Conservation (phyloP, 495 filamentous ascomycete species). For the Neurospora sublineolata region DNA sequence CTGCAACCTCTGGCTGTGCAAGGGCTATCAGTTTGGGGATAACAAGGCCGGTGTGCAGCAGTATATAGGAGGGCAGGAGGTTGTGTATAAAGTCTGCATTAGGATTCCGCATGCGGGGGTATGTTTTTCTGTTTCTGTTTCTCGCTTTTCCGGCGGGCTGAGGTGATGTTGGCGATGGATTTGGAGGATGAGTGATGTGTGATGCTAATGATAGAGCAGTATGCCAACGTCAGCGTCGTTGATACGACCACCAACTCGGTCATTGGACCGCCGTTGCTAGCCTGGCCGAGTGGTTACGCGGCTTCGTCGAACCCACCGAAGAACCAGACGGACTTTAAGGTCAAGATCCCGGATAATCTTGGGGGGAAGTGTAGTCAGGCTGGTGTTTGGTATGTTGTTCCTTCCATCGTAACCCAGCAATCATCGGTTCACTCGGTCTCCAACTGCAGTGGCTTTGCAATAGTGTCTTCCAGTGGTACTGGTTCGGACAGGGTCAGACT, state of each 20-base stretch:
- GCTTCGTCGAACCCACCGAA: slow-evolving; percentile 42
- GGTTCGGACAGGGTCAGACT: slow-evolving; percentile 53
- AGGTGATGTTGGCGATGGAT: background rate
- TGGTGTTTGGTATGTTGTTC: slow-evolving; percentile 43
- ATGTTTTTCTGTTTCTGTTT: background rate
- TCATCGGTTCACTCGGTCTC: background rate
- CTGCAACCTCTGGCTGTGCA: slow-evolving; percentile 62
- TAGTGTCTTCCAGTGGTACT: slow-evolving; percentile 55
- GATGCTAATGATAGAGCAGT: slow-evolving; percentile 28
- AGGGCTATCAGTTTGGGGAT: slow-evolving; percentile 60
- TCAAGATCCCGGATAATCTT: slow-evolving; percentile 51
- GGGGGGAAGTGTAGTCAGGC: slow-evolving; percentile 44
- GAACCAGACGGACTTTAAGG: slow-evolving; percentile 50
- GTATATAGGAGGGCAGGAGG: slow-evolving; percentile 47
- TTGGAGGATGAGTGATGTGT: no score
- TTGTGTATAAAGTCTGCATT: slow-evolving; percentile 49
- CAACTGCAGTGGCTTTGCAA: background rate
- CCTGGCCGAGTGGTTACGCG: slow-evolving; percentile 40
- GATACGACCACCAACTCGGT: slow-evolving; percentile 49
- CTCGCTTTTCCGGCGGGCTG: no score
- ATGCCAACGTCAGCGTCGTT: slow-evolving; percentile 60
- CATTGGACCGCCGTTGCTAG: slow-evolving; percentile 42
- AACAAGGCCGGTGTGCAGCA: slow-evolving; percentile 53
- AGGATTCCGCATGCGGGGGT: slow-evolving; percentile 41
- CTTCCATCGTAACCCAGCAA: no score